phyloP scores from a whole-genome alignment of 2,329 filamentous ascomycete genomes.

The Fusarium sacchari region DNA sequence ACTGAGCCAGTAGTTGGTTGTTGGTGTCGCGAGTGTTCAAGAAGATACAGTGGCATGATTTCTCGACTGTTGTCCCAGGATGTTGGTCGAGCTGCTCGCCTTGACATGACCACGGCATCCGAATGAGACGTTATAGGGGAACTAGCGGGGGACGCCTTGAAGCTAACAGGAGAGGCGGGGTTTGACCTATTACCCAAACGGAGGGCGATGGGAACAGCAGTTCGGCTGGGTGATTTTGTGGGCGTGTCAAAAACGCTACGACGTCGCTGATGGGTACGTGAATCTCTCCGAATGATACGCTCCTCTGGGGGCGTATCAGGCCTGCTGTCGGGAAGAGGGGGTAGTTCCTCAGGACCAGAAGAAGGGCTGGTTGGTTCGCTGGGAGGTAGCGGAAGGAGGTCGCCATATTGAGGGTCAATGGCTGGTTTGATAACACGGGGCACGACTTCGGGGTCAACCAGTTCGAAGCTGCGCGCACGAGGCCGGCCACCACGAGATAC shows the following conservation, averaged over 20 bases:
- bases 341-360: conserved; percentile 53
- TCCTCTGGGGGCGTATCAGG: conserved; percentile 66
- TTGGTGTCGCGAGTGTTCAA: conserved; percentile 68
- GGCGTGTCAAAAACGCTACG: conserved; percentile 60
- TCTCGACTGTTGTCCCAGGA: conserved; percentile 74
- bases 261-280: conserved; percentile 57
- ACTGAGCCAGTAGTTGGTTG: conserved; percentile 49
- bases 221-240: conserved; percentile 63
- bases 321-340: conserved; percentile 68
- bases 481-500: conserved; percentile 37
- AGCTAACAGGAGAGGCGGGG: conserved; percentile 55
- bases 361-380: conserved; percentile 64
- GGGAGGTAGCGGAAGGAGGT: conserved; percentile 71
- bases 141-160: conserved; percentile 52
- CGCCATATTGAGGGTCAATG: conserved; percentile 73
- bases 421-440: conserved; percentile 69
- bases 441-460: conserved; percentile 67
- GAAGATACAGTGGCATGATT: conserved; percentile 83
- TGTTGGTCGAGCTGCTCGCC: conserved; percentile 60
- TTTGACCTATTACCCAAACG: conserved; percentile 60
- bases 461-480: conserved; percentile 46
- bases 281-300: conserved; percentile 53
- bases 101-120: conserved; percentile 48
- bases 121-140: conserved; percentile 47
- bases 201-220: conserved; percentile 67